Evolutionary conservation across 495 filamentous ascomycete genomes (phyloP).

Genomic region (Jackrogersella minutella): DNA sequence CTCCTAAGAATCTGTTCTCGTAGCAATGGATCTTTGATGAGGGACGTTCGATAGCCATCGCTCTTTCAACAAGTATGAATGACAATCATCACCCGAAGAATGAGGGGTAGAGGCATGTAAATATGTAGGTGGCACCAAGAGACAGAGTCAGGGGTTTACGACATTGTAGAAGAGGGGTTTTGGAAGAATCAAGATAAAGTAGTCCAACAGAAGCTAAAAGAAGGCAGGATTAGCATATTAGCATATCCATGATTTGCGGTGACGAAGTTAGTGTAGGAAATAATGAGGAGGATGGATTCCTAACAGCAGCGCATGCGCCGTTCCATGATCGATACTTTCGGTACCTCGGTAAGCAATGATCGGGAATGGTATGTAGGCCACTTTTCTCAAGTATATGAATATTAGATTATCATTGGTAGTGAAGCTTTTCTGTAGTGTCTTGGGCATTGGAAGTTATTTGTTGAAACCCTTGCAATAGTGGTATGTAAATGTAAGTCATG

Average conservation of each 20-base stretch:
- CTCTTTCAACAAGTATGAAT: not conserved
- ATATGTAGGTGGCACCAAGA: not conserved
- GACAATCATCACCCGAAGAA: not conserved
- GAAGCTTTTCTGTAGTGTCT: not conserved
- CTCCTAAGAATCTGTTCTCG: too few relatives aligned
- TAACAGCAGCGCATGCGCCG: not conserved
- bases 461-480: not conserved
- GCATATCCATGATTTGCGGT: not conserved
- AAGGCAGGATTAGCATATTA: conserved; percentile 11
- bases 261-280: conserved; percentile 1
- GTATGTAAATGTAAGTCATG: not conserved
- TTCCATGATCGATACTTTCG: not conserved
- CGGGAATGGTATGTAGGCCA: not conserved
- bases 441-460: not conserved
- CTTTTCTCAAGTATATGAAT: not conserved
- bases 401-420: not conserved
- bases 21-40: too few relatives aligned
- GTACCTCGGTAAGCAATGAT: too few relatives aligned
- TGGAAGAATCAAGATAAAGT: not conserved
- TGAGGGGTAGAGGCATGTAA: conserved; percentile 7
- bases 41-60: not conserved
- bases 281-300: not conserved
- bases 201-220: not conserved
- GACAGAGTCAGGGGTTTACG: conserved; percentile 9
- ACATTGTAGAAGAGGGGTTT: not conserved